Percentiles rank a stretch among this genome's conserved stretches.
These are phyloP conservation scores for Setaria viridis DNA, from an alignment of 202 grass and related monocot genomes.

Conservation along the genomic window DNA sequence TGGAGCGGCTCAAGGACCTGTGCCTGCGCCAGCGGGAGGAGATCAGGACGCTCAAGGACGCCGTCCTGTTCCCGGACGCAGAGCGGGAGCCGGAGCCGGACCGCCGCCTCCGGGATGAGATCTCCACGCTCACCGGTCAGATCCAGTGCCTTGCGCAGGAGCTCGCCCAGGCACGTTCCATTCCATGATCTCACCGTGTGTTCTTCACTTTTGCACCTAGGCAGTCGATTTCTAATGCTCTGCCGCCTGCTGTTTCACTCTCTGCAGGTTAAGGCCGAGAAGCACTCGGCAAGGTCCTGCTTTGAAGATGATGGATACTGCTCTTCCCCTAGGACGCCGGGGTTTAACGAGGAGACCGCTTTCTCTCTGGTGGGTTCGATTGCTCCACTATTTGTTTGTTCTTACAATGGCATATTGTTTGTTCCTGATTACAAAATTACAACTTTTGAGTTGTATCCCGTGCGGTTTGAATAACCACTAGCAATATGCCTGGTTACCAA, in stretches of 20 bases:
- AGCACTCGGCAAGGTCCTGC: constrained; percentile 52
- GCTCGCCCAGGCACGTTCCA: constrained; percentile 75
- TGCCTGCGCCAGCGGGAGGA: constrained; percentile 95
- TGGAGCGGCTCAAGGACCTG: constrained; percentile 90
- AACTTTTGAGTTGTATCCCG: neutral
- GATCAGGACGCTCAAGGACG: constrained; percentile 89
- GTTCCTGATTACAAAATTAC: neutral
- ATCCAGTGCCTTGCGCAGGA: constrained; percentile 88
- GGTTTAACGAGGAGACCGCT: constrained; percentile 64
- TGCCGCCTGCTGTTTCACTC: neutral
- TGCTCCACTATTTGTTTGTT: neutral
- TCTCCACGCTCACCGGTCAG: constrained; percentile 80
- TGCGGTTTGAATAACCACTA: neutral
- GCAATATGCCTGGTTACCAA: neutral
- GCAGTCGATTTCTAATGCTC: constrained; percentile 15
- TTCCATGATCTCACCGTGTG: neutral
- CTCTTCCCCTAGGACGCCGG: constrained; percentile 68
- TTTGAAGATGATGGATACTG: constrained; percentile 62
- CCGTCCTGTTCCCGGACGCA: constrained; percentile 81
- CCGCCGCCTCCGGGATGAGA: constrained; percentile 72
- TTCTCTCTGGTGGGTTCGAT: constrained; percentile 68
- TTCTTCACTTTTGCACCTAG: neutral
- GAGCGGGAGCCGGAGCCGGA: constrained; percentile 55
- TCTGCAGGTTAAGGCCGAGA: constrained; percentile 81
- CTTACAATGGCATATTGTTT: neutral